These are phyloP conservation scores for Artemisia tridentata DNA, from an alignment of 129 eudicot species.

Conservation along the genomic window DNA sequence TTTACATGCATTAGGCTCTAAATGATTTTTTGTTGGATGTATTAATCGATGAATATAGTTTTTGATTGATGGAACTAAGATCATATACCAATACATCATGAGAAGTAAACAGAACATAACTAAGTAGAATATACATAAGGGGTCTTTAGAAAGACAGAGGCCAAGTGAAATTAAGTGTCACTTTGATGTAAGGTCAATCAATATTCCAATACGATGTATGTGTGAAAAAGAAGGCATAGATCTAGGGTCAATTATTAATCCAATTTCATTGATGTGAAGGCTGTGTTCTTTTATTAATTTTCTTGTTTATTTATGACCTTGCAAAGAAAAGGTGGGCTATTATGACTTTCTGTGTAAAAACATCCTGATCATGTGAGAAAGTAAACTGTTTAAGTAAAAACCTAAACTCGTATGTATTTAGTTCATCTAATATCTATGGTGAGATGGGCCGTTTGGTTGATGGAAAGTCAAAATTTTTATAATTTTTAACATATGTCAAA, in stretches of 20 bases:
- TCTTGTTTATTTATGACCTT: background rate
- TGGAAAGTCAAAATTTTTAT: background rate
- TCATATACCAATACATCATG: background rate
- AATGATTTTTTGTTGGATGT: background rate
- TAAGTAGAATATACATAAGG: background rate
- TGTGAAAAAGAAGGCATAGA: no score
- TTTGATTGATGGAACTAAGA: background rate
- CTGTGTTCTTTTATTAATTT: background rate
- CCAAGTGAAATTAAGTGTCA: background rate
- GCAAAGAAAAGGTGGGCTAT: background rate
- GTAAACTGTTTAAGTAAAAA: background rate
- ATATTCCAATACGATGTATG: no score
- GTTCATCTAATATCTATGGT: background rate
- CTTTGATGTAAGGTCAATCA: no score
- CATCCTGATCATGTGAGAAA: background rate
- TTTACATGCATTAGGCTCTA: background rate
- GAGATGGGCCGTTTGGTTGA: background rate
- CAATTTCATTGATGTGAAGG: background rate
- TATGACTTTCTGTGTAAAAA: background rate
- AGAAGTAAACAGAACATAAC: background rate
- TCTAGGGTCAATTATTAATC: no score
- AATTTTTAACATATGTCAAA: no score
- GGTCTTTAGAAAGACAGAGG: background rate
- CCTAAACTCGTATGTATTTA: background rate
- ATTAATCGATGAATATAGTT: background rate